A percentile compares a stretch with the other conserved stretches of the same genome.
phyloP scores from a whole-genome alignment of 306 rosid species.

The Castanea sativa region DNA sequence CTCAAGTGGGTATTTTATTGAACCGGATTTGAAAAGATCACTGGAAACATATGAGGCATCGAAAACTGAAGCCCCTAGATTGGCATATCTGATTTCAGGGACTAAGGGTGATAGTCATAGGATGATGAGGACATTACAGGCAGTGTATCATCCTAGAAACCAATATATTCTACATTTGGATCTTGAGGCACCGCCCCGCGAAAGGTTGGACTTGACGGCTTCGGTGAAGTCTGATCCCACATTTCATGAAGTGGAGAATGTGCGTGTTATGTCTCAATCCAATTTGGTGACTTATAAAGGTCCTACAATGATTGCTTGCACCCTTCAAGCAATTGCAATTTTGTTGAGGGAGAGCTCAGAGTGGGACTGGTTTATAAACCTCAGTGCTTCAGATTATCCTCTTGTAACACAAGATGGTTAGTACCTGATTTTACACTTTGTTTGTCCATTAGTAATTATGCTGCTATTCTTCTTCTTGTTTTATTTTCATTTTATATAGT shows the following conservation, averaged over 20 bases:
- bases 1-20: constrained; percentile 61
- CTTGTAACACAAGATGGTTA: constrained; percentile 95
- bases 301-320: constrained; percentile 97
- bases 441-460: constrained; percentile 14
- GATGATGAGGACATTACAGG: constrained; percentile 92
- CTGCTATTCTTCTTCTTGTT: background rate
- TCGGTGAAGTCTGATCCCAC: constrained; percentile 79
- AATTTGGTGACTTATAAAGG: constrained; percentile 97
- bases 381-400: constrained; percentile 99
- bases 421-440: constrained; percentile 25
- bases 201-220: constrained; percentile 84
- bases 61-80: constrained; percentile 57
- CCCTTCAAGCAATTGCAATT: constrained; percentile 92
- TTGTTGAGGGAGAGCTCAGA: constrained; percentile 73
- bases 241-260: constrained; percentile 82
- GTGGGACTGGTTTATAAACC: constrained; percentile 92
- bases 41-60: constrained; percentile 22
- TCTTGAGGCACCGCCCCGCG: constrained; percentile 98
- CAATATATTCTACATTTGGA: constrained; percentile 89
- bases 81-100: constrained; percentile 94
- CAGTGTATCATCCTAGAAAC: constrained; percentile 91
- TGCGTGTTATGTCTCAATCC: constrained; percentile 73
- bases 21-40: constrained; percentile 57
- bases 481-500: constrained; percentile 14
- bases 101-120: constrained; percentile 94